Base-by-base conservation (phyloP, 2,329 filamentous ascomycete genomes). In the Aspergillus unguis region DNA sequence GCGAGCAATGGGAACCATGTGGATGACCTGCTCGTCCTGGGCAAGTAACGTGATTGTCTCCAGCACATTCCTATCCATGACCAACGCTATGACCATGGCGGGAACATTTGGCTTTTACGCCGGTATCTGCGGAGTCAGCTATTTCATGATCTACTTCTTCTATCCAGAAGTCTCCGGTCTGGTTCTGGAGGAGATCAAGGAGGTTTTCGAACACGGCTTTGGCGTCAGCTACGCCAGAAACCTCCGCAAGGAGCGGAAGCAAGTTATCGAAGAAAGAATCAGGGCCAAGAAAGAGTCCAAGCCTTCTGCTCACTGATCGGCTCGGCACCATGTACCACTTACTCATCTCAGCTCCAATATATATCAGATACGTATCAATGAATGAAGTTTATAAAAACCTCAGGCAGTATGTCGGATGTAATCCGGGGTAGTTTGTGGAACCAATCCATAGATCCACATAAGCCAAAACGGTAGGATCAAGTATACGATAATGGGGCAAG, bases 41-140 rank as follows among this genome's bases (percentile, higher is more conserved):
- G 73, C 70, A 7, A 71, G 65, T 50, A 79, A 80, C 59, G 72
- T 80, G 53, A 78, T 80, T 49, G 72, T 80, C 42, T 67, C 75
- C 6, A 77, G 74, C 3, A 79, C 76, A 0, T 80, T 80, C 64
- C 61, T 80, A 9, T 75, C 72, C 28, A 73, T 73, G 71, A 80
- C 80, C 72, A 71, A 80, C 55, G 65, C 64, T n/a, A 76, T 73
- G 49, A 80, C 77, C 0, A 76, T 77, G 0, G 75, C 70, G 2
- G 78, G 78, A 1, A 74, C 77, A 0, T 81, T 80, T 54, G 77
- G 77, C 5, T 80, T 81, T 63, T 81, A 80, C 50, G 74, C 77
- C 1, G 75, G 67, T 0, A 76, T 80, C 33, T 80, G 77, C 58
- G 70, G 76, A 41, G 55, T 77, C 28, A 77, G 77, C 10, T 78